These are phyloP conservation scores for Coemansia sp. DNA, from an alignment of 192 early-diverging fungal species.

Conservation along the genomic window DNA sequence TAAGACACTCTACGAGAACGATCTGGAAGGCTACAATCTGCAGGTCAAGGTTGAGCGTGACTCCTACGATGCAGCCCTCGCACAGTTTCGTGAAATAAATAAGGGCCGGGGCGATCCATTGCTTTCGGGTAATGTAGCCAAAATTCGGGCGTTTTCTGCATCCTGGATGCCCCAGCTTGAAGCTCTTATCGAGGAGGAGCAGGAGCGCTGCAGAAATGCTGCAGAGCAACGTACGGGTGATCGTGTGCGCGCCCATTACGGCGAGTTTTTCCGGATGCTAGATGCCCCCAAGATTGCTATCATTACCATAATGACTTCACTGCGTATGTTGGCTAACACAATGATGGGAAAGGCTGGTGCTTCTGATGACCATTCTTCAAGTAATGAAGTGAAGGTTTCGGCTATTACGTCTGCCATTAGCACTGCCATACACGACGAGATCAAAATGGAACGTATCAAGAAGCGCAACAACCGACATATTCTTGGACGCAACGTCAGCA, in stretches of 20 bases:
- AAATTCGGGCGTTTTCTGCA: conserved; percentile 64
- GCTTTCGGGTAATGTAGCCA: conserved; percentile 55
- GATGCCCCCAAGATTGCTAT: conserved; percentile 73
- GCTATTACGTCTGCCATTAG: conserved; percentile 61
- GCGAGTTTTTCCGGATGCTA: conserved; percentile 41
- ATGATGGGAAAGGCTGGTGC: conserved; percentile 54
- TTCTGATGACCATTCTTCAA: not conserved
- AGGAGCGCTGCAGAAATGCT: conserved; percentile 52
- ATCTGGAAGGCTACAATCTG: conserved; percentile 65
- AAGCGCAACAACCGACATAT: conserved; percentile 65
- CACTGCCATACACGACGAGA: conserved; percentile 78
- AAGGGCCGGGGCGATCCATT: conserved; percentile 60
- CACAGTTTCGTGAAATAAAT: conserved; percentile 60
- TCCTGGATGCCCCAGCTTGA: conserved; percentile 76
- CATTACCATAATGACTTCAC: conserved; percentile 80
- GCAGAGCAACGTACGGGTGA: conserved; percentile 15
- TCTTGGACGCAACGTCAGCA: conserved; percentile 50
- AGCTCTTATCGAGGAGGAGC: conserved; percentile 69
- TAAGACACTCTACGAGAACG: conserved; percentile 56
- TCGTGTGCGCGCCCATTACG: conserved; percentile 30
- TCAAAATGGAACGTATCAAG: conserved; percentile 75
- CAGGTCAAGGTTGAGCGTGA: conserved; percentile 84
- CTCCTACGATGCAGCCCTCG: conserved; percentile 73
- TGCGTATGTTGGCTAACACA: conserved; percentile 57
- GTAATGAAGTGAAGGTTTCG: conserved; percentile 54